Conservation (phyloP, 768 basidiomycete species). For the Rossbeevera mucosa region DNA sequence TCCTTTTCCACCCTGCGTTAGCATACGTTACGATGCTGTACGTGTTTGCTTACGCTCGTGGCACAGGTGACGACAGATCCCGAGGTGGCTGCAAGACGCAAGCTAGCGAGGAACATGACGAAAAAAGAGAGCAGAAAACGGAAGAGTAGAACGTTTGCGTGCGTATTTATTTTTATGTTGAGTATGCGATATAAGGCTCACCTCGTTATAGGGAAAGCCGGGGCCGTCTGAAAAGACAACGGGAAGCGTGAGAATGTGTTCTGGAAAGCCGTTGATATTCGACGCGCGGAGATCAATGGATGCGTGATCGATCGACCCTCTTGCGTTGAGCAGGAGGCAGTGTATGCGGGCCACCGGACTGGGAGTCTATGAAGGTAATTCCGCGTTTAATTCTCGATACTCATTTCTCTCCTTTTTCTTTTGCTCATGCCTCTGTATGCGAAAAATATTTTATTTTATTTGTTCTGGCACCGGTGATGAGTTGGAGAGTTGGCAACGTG, state of each 20-base stretch:
- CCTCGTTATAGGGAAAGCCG: conserved; percentile 39
- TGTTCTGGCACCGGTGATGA: too few species aligned
- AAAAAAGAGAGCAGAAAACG: conserved; percentile 88
- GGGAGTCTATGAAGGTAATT: background rate
- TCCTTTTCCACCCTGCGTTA: background rate
- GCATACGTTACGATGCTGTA: background rate
- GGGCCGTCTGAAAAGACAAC: conserved; percentile 44
- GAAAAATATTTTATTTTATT: too few species aligned
- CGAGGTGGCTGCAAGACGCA: conserved; percentile 69
- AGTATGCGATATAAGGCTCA: background rate
- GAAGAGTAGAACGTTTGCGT: conserved; percentile 60
- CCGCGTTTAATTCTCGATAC: too few species aligned
- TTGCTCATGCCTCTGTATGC: too few species aligned
- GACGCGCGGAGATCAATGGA: background rate
- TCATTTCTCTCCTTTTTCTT: too few species aligned
- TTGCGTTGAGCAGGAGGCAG: background rate
- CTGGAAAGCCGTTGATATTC: background rate
- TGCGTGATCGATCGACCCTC: background rate
- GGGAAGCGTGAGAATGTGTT: conserved; percentile 26
- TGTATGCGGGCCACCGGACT: background rate
- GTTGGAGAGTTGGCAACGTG: too few species aligned
- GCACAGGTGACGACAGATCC: conserved; percentile 68
- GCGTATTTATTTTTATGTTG: conserved; percentile 29
- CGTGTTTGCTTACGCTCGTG: background rate
- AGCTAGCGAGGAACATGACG: conserved; percentile 59